These are phyloP conservation scores for Echium plantagineum DNA, from an alignment of 257 asterid species.

Conservation along the genomic window DNA sequence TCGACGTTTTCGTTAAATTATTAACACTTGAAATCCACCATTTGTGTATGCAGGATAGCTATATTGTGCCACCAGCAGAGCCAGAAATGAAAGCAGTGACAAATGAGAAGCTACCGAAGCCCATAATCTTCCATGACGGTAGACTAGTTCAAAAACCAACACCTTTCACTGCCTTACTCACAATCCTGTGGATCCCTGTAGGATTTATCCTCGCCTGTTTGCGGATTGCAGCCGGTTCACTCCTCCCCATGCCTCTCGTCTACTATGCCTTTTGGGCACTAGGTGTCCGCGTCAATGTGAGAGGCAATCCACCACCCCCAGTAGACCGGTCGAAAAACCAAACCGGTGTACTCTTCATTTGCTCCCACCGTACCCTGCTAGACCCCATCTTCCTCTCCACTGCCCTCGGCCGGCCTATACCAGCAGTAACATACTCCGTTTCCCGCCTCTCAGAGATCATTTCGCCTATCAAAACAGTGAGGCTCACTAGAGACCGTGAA, in stretches of 20 bases:
- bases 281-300: conserved; percentile 45
- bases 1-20: too few relatives aligned
- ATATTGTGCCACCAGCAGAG: conserved; percentile 41
- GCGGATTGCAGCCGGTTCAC: conserved; percentile 44
- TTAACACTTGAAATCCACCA: background rate
- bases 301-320: conserved; percentile 44
- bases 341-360: conserved; percentile 51
- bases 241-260: conserved; percentile 44
- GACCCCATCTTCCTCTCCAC: conserved; percentile 59
- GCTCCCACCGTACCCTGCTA: conserved; percentile 49
- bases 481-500: conserved; percentile 38
- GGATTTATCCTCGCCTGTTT: conserved; percentile 47
- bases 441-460: conserved; percentile 61
- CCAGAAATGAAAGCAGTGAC: conserved; percentile 35
- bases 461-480: conserved; percentile 48
- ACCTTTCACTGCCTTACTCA: conserved; percentile 35
- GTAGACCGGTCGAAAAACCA: conserved; percentile 16
- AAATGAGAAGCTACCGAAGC: conserved; percentile 41
- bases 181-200: conserved; percentile 45
- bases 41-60: conserved; percentile 33
- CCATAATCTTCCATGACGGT: conserved; percentile 59
- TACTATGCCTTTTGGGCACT: conserved; percentile 48
- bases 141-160: conserved; percentile 46
- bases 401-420: conserved; percentile 56
- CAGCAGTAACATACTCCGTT: conserved; percentile 58